Percentiles rank a stretch among this genome's conserved stretches.
These are phyloP conservation scores for Penicillium sp. DNA, from an alignment of 2,329 filamentous ascomycete genomes.

Conservation along the genomic window DNA sequence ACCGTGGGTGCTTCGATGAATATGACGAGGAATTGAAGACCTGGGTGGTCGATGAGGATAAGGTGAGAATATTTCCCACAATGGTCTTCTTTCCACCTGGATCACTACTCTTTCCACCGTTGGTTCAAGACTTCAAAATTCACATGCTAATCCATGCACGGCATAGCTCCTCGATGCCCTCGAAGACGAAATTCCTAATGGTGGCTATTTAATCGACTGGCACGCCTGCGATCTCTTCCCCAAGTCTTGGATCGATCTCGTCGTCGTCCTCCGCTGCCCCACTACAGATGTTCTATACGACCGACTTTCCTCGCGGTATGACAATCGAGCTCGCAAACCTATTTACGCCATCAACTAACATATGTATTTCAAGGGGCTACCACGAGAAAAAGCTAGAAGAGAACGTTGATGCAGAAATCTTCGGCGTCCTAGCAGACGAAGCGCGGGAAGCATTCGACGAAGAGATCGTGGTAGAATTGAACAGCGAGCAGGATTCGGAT, in stretches of 20 bases:
- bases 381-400: constrained; percentile 85
- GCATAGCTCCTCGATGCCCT: constrained; percentile 76
- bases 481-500: constrained; percentile 76
- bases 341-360: background rate
- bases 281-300: constrained; percentile 81
- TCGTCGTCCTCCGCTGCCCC: constrained; percentile 78
- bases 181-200: constrained; percentile 72
- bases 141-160: constrained; percentile 5
- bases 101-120: background rate
- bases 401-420: constrained; percentile 96
- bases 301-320: constrained; percentile 68
- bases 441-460: constrained; percentile 81
- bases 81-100: background rate
- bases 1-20: constrained; percentile 79
- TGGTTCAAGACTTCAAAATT: background rate
- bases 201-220: constrained; percentile 93
- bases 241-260: constrained; percentile 88
- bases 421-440: constrained; percentile 90
- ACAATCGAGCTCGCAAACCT: background rate
- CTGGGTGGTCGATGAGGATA: constrained; percentile 96
- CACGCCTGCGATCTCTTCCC: constrained; percentile 96
- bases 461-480: constrained; percentile 84
- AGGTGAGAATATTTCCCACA: constrained; percentile 52
- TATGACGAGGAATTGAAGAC: constrained; percentile 82
- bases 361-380: constrained; percentile 61